Evolutionary conservation across 139 green algal species (phyloP), one percentile per base, ranked within the genome.

Genomic region (Chloropicon primus): DNA sequence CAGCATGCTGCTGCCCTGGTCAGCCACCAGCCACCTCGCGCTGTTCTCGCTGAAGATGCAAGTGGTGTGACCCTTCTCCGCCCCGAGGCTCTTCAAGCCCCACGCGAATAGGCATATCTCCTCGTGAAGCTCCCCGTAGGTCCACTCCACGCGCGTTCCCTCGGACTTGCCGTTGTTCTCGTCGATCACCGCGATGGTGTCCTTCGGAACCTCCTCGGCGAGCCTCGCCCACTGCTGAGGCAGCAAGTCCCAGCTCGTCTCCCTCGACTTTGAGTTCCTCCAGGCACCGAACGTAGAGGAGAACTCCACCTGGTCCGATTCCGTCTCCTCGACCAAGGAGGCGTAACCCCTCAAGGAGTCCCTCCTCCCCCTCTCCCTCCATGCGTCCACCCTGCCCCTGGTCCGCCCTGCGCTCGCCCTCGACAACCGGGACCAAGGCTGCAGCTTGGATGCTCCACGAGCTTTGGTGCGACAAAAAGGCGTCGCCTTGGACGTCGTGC

Each of bases 31-130:
- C 93, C 93, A 97, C 2, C 91, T 82, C 22, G 80, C 62, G 10
- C 78, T 87, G 79, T 93, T 95, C 79, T 97, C 93, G 25, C 85
- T 83, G 84, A 97, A 97, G 0, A 97, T 80, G 0, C 81, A 62
- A 17, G 17, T n/a, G 41, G 10, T 62, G 10, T 62, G 41, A 17
- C 41, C 41, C 41, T 62, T 62, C 41, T 62, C 41, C 5, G 41
- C 41, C 41, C 41, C 41, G 17, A 62, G 41, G 41, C 41, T 62
- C 41, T 62, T 62, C 10, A 62, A 17, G 41, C 41, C 41, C 41
- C 41, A 62, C 10, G 41, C 41, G 41, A 62, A 62, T n/a, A 62
- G 41, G 41, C 41, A 62, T 5, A 62, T 62, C 41, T 62, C 41
- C 10, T 62, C 41, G 41, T 62, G 41, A 17, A 62, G 41, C 41